Conservation (phyloP, 2,329 filamentous ascomycete species). For the Xylariaceae sp. region DNA sequence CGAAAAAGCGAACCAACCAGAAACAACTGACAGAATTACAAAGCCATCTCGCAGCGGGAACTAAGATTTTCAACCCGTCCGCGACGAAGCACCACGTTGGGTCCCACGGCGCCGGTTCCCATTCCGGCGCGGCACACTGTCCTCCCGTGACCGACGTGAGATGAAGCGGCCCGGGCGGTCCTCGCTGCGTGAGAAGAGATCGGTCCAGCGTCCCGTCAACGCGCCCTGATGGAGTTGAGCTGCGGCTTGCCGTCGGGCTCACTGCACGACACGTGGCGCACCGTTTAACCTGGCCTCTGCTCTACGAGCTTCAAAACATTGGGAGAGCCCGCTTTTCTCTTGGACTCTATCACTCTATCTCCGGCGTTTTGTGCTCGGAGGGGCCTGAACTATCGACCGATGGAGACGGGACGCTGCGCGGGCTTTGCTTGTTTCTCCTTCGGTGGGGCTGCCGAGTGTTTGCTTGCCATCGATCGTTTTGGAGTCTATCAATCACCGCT, state of each 20-base stretch:
- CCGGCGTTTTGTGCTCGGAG: neutral
- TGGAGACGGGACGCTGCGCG: slow-evolving; percentile 10
- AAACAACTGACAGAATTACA: slow-evolving; percentile 1
- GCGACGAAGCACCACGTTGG: neutral
- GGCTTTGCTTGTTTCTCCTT: slow-evolving; percentile 4
- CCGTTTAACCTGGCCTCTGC: slow-evolving; percentile 1
- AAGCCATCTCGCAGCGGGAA: slow-evolving; percentile 14
- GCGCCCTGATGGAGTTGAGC: neutral
- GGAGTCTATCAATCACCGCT: neutral
- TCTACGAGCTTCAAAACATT: neutral
- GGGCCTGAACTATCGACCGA: slow-evolving; percentile 7
- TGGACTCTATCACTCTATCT: neutral
- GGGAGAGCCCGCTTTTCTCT: neutral
- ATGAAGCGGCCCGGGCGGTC: slow-evolving; percentile 1
- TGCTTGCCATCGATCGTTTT: neutral
- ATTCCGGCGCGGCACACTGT: neutral
- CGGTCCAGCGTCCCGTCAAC: neutral
- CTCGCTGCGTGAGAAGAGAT: slow-evolving; percentile 1
- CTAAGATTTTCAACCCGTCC: slow-evolving; percentile 4
- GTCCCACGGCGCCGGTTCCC: slow-evolving; percentile 2
- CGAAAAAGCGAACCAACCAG: slow-evolving; percentile 6
- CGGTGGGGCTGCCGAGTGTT: slow-evolving; percentile 10
- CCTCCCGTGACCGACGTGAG: neutral
- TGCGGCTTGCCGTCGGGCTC: slow-evolving; percentile 8
- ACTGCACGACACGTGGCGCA: slow-evolving; percentile 10